phyloP scores from a whole-genome alignment of 805 yeast genomes.

The Candida ortonii region DNA sequence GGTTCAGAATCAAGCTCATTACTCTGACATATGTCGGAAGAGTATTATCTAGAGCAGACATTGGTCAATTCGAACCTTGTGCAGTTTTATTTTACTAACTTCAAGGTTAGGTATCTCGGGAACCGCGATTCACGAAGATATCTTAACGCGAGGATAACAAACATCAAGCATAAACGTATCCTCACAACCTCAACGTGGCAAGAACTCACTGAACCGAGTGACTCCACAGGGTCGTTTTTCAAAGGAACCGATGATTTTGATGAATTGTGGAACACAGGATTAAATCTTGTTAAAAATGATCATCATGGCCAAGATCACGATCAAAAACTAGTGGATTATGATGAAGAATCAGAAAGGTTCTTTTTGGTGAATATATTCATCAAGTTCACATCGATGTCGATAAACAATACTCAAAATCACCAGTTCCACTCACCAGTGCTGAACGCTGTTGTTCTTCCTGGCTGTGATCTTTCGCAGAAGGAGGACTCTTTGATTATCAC shows the following conservation, averaged over 20 bases:
- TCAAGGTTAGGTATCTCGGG: conserved; percentile 18
- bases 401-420: conserved; percentile 18
- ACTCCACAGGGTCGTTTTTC: conserved; percentile 23
- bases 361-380: conserved; percentile 21
- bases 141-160: conserved; percentile 1
- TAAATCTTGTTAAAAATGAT: too few relatives aligned
- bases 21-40: conserved; percentile 3
- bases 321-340: neutral
- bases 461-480: conserved; percentile 15
- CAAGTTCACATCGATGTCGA: conserved; percentile 24
- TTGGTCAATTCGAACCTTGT: conserved; percentile 24
- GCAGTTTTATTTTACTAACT: conserved; percentile 19
- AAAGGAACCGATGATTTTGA: conserved; percentile 25
- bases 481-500: conserved; percentile 30
- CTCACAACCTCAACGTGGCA: conserved; percentile 24
- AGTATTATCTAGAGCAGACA: conserved; percentile 25
- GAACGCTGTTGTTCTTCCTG: conserved; percentile 25
- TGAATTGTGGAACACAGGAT: conserved; percentile 11
- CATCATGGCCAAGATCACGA: too few relatives aligned
- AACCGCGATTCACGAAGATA: conserved; percentile 17
- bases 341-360: conserved; percentile 1
- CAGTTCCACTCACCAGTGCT: conserved; percentile 22
- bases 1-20: too few relatives aligned
- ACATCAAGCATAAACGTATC: conserved; percentile 13
- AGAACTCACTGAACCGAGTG: conserved; percentile 24